A percentile compares a stretch with the other conserved stretches of the same genome.
These are phyloP conservation scores for Termitomyces sp. DNA, from an alignment of 768 basidiomycete genomes.

Conservation along the genomic window DNA sequence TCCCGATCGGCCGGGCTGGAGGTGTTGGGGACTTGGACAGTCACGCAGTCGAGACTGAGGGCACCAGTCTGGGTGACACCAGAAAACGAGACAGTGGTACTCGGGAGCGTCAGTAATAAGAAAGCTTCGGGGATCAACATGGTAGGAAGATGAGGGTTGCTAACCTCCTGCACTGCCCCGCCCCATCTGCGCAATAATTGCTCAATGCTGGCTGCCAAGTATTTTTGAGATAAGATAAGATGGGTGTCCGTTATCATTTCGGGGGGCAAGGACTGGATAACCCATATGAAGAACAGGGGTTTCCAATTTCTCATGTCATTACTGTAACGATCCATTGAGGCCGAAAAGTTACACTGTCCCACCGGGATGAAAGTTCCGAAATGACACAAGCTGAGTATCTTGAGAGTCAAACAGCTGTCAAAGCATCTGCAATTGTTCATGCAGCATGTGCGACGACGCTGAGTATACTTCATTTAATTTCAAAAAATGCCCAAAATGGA, in stretches of 20 bases:
- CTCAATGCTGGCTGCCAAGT: background rate
- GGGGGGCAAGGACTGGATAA: no score
- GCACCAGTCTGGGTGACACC: constrained; percentile 32
- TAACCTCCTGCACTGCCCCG: constrained; percentile 1
- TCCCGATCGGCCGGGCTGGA: constrained; percentile 35
- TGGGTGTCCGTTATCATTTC: no score
- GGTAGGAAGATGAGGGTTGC: background rate
- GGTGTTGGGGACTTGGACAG: constrained; percentile 32
- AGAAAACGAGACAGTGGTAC: constrained; percentile 34
- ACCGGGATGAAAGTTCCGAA: no score
- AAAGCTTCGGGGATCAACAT: constrained; percentile 37
- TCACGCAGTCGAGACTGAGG: constrained; percentile 59
- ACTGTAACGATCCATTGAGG: background rate
- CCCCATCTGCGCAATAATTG: no score
- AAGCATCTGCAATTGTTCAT: no score
- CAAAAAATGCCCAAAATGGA: background rate
- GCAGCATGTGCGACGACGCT: no score
- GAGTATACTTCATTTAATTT: no score
- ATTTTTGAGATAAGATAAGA: constrained; percentile 6
- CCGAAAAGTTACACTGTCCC: background rate
- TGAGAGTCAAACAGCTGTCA: no score
- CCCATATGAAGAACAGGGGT: no score
- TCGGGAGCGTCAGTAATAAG: constrained; percentile 45
- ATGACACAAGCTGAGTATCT: no score
- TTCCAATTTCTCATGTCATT: no score